Base-by-base conservation (phyloP, 768 basidiomycete species). In the Lactarius sanguifluus region DNA sequence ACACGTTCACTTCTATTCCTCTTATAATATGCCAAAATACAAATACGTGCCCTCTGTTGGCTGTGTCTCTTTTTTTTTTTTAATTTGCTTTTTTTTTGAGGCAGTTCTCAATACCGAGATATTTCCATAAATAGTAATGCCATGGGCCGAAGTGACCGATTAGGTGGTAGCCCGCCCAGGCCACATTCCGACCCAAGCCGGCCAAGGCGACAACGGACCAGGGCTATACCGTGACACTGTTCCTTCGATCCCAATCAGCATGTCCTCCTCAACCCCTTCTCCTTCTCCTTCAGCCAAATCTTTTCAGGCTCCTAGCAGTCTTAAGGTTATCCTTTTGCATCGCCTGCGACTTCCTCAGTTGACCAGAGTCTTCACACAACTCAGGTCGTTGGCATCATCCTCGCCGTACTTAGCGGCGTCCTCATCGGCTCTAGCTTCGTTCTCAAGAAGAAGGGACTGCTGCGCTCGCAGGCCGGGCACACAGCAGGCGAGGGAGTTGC, bases 391-490 rank as follows among this genome's bases (percentile, higher is more conserved):
- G 91, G 92, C 13, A 85, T 94, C 71, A 76, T 92, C 57, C 84
- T 94, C 66, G 91, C 92, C 58, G 75, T 94, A 59, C 71, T 75
- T 43, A 93, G 90, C 73, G 97, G 96, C 9, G 50, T 94, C 34
- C 85, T 99, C 67, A 99, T 98, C 67, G 97, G 96, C 5, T 84
- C 85, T 47, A 90, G 88, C 72, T 98, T 98, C 76, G 96, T 98
- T 2, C 90, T 99, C 81, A 99, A 99, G 86, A 99, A 99, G 85
- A 97, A 94, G 74, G 96, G 92, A 10, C 80, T 94, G 23, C 75
- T 94, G 61, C 82, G 86, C 76, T 86, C 88, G 75, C 91, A 92
- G 80, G 89, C 90, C 66, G 94, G 91, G 70, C 88, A 90, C 66
- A 76, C 78, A 47, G 85, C 88, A 3, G 91, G 91, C 63, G 90